Conservation (phyloP, 352 stramenopile genomes). For the Aphanomyces stellatus region DNA sequence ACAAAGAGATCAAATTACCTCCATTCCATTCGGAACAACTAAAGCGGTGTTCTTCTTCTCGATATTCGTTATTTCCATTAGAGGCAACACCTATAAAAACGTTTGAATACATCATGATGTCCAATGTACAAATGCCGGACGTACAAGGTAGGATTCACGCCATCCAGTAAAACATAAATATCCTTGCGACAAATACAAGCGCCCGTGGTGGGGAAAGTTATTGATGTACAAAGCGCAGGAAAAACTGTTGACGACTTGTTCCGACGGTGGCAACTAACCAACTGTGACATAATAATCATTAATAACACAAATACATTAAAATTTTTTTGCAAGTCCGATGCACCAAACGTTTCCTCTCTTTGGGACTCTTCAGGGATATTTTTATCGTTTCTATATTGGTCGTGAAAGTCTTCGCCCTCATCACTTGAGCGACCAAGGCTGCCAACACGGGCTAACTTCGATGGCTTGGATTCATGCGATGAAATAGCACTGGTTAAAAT, state of each 20-base stretch:
- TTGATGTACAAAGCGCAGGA: conserved; percentile 71
- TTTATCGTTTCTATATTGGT: too few species aligned
- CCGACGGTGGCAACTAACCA: conserved; percentile 43
- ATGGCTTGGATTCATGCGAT: conserved; percentile 35
- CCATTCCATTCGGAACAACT: conserved; percentile 79
- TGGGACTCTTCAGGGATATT: conserved; percentile 33
- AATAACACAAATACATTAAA: conserved; percentile 45
- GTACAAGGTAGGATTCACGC: conserved; percentile 71
- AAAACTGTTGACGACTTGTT: conserved; percentile 80
- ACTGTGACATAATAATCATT: not conserved
- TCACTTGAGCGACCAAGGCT: not conserved
- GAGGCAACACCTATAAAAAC: conserved; percentile 44
- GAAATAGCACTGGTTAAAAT: conserved; percentile 46
- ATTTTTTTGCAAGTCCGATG: conserved; percentile 74
- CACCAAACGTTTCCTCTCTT: conserved; percentile 37
- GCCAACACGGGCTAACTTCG: conserved; percentile 2
- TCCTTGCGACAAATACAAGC: conserved; percentile 64
- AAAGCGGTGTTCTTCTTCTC: conserved; percentile 82
- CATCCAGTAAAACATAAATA: conserved; percentile 77
- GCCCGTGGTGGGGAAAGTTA: conserved; percentile 74
- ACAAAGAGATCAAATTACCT: conserved; percentile 32
- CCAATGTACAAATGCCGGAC: conserved; percentile 17
- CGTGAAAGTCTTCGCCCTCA: conserved; percentile 22
- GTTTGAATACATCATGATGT: not conserved
- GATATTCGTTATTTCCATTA: conserved; percentile 57